Evolutionary conservation across 495 filamentous ascomycete genomes (phyloP).

Genomic region (Umbilicaria muhlenbergii): DNA sequence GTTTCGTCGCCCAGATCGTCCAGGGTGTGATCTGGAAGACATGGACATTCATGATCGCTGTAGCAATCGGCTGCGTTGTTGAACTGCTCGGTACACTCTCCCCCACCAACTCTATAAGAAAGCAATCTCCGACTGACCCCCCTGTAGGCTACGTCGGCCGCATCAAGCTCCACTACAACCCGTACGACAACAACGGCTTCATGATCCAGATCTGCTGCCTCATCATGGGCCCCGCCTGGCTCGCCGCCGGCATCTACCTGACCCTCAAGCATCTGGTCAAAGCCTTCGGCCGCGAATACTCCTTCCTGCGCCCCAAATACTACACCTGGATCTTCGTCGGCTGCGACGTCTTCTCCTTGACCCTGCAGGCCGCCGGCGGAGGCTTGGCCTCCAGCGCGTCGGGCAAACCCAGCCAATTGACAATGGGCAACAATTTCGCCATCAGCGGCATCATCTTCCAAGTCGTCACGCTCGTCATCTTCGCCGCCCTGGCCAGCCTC

Average conservation of each 20-base stretch:
- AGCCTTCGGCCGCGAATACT: conserved; percentile 34
- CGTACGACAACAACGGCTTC: conserved; percentile 41
- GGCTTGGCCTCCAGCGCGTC: conserved; percentile 37
- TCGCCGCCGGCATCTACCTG: conserved; percentile 51
- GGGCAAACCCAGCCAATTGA: conserved; percentile 18
- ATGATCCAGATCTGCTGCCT: conserved; percentile 54
- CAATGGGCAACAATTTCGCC: conserved; percentile 46
- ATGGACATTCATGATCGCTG: conserved; percentile 41
- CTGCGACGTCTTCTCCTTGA: conserved; percentile 46
- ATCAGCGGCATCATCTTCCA: conserved; percentile 59
- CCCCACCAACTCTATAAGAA: neutral
- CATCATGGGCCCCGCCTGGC: conserved; percentile 47
- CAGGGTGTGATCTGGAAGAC: conserved; percentile 41
- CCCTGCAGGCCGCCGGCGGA: conserved; percentile 50
- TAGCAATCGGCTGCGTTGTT: conserved; percentile 28
- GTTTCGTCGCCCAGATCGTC: conserved; percentile 27
- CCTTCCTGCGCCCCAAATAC: conserved; percentile 35
- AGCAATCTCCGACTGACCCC: conserved; percentile 18
- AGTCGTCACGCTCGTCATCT: conserved; percentile 44
- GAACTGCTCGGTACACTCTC: conserved; percentile 6
- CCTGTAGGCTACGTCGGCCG: conserved; percentile 44
- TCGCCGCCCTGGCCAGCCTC: conserved; percentile 19
- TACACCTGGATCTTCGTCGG: conserved; percentile 57
- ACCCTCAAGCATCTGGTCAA: conserved; percentile 51
- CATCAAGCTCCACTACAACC: conserved; percentile 41